phyloP scores from a whole-genome alignment of 148 eudicot species.

The Diospyros kaki region DNA sequence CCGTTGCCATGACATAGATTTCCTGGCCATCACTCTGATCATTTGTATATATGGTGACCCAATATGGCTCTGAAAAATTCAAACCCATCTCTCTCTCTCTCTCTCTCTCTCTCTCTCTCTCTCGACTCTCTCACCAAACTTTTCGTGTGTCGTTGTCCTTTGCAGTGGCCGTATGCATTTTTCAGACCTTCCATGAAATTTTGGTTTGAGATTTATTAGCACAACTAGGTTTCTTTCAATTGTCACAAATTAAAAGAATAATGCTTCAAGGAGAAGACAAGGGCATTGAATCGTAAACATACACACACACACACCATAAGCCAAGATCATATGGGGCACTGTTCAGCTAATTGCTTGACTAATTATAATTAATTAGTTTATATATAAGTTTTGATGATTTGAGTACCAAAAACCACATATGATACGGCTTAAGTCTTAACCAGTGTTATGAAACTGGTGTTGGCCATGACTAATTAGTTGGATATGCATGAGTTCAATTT shows the following conservation, averaged over 20 bases:
- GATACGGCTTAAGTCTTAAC: too few relatives aligned
- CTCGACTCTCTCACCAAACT: slow-evolving; percentile 2
- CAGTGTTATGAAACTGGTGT: too few relatives aligned
- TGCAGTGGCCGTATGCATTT: neutral
- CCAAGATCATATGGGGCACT: too few relatives aligned
- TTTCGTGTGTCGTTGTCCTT: slow-evolving; percentile 17
- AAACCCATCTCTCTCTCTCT: slow-evolving; percentile 1
- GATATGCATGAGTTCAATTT: too few relatives aligned
- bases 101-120: neutral
- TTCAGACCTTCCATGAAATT: slow-evolving; percentile 4
- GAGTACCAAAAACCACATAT: too few relatives aligned
- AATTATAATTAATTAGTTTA: too few relatives aligned
- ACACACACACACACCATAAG: too few relatives aligned
- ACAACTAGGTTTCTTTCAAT: neutral
- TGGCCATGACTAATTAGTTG: too few relatives aligned
- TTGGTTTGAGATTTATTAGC: neutral
- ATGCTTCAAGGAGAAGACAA: slow-evolving; percentile 18
- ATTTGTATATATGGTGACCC: neutral
- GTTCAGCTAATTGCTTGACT: too few relatives aligned
- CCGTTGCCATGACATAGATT: slow-evolving; percentile 6
- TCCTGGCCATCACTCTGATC: slow-evolving; percentile 3
- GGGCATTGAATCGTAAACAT: slow-evolving; percentile 7
- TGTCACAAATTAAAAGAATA: slow-evolving; percentile 12
- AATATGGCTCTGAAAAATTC: slow-evolving; percentile 21
- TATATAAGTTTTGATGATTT: too few relatives aligned